Evolutionary conservation across 2,329 filamentous ascomycete species (phyloP), one percentile per base, ranked within the genome.

Genomic region (Ophiostoma australiae): DNA sequence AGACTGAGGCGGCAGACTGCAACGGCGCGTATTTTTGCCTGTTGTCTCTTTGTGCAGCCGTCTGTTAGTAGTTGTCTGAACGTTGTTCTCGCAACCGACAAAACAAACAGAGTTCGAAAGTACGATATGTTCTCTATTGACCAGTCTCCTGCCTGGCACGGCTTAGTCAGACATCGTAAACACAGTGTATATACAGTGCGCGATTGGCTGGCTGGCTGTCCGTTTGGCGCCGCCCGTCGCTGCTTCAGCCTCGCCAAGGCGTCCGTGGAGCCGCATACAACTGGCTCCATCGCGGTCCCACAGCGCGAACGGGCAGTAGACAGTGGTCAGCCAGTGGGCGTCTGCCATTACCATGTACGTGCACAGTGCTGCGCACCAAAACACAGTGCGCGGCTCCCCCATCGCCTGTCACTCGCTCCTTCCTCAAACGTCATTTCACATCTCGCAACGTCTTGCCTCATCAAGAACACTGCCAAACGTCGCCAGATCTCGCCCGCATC

Each of bases 391-490:
- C 20, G 23, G 17, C 39, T 17, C 27, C 66, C 63, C 15, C n/a
- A 17, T 27, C 11, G 15, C 23, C 23, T 67, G 65, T 39, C n/a
- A 27, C 37, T 67, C 37, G 37, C 66, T 67, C 66, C 66, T 67
- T 67, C 66, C 66, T 48, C 66, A 67, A 67, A 67, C 66, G 66
- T 67, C 66, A 67, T 67, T 67, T 67, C 66, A 66, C 63, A 39
- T 66, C 61, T 65, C 63, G 63, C 63, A 66, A 39, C 63, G 63
- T 61, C 63, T 35, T 66, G 63, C 63, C 63, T 66, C 63, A 39
- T 66, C 63, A 66, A 66, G 63, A 66, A 37, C 35, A 39, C 11
- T 23, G 63, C 33, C 63, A 66, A 41, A 39, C 63, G 33, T 66
- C 35, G 63, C 63, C 63, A 39, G 20, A 66, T 66, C 63, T 66